Conservation (phyloP, 352 stramenopile genomes). For the Aphanomyces invadans region DNA sequence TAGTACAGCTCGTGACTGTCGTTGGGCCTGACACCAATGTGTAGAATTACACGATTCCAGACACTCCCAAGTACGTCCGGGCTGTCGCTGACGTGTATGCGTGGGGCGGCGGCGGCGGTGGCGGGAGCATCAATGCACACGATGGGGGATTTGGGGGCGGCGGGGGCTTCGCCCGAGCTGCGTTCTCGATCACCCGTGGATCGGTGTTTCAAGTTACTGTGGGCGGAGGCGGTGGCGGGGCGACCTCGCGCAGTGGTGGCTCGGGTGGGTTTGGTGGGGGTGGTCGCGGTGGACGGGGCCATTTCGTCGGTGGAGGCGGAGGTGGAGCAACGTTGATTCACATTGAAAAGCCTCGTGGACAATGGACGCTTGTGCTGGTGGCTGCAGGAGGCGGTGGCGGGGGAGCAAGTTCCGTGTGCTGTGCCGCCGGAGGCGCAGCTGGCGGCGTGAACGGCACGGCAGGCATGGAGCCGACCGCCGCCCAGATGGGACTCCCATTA, state of each 20-base stretch:
- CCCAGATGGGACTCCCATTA: slow-evolving; percentile 36
- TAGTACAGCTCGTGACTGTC: background rate
- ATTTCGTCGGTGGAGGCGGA: slow-evolving; percentile 51
- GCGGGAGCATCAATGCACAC: background rate
- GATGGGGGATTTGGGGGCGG: background rate
- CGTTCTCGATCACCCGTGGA: background rate
- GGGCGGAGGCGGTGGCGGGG: slow-evolving; percentile 12
- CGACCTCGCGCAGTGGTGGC: slow-evolving; percentile 15
- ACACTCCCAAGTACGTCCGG: background rate
- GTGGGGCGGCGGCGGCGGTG: slow-evolving; percentile 11
- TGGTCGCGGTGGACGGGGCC: slow-evolving; percentile 43
- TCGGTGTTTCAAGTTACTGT: slow-evolving; percentile 5
- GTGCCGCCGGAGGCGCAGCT: slow-evolving; percentile 57
- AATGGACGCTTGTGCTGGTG: slow-evolving; percentile 40
- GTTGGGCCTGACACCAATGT: background rate
- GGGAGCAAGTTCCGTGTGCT: slow-evolving; percentile 68
- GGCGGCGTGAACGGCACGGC: slow-evolving; percentile 39
- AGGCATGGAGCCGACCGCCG: slow-evolving; percentile 35
- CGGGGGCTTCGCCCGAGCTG: slow-evolving; percentile 6
- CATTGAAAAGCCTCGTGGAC: slow-evolving; percentile 34
- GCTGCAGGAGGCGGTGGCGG: slow-evolving; percentile 63
- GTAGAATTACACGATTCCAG: slow-evolving; percentile 13
- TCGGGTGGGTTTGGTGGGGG: slow-evolving; percentile 64
- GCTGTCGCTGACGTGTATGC: slow-evolving; percentile 2
- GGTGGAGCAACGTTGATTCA: slow-evolving; percentile 34